Evolutionary conservation across 495 filamentous ascomycete genomes (phyloP).

Genomic region (Astrothelium macrocarpum): DNA sequence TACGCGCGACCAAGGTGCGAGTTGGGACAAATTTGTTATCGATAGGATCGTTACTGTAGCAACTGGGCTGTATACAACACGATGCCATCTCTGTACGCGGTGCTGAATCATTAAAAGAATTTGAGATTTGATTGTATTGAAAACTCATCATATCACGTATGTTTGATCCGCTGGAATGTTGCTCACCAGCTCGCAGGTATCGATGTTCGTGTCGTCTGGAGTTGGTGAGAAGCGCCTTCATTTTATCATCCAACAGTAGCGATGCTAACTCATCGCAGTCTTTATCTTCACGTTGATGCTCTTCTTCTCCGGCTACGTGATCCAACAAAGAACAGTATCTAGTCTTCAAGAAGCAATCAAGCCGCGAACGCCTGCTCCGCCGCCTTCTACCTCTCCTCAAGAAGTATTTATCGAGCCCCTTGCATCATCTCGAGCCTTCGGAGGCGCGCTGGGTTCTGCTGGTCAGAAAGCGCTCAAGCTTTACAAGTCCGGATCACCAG

Average conservation of each 20-base stretch:
- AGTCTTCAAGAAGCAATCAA: slow-evolving; percentile 51
- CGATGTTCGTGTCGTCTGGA: slow-evolving; percentile 29
- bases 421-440: slow-evolving; percentile 32
- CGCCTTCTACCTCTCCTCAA: slow-evolving; percentile 10
- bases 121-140: too few relatives aligned
- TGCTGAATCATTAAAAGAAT: background rate
- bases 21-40: background rate
- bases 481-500: slow-evolving; percentile 17
- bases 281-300: slow-evolving; percentile 54
- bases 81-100: background rate
- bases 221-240: slow-evolving; percentile 22
- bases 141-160: too few relatives aligned
- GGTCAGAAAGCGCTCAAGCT: slow-evolving; percentile 27
- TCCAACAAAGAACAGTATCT: slow-evolving; percentile 60
- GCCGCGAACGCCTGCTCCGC: slow-evolving; percentile 32
- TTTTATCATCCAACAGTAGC: background rate
- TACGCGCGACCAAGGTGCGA: too few relatives aligned
- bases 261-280: slow-evolving; percentile 20
- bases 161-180: slow-evolving; percentile 15
- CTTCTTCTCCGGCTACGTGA: slow-evolving; percentile 60
- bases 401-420: slow-evolving; percentile 1
- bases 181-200: slow-evolving; percentile 35
- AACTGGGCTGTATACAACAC: slow-evolving; percentile 5
- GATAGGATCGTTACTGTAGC: slow-evolving; percentile 16
- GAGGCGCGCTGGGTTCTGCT: background rate